A percentile compares a stretch with the other conserved stretches of the same genome.
Conservation (phyloP, 2,329 filamentous ascomycete genomes). For the Pseudogymnoascus sp. region DNA sequence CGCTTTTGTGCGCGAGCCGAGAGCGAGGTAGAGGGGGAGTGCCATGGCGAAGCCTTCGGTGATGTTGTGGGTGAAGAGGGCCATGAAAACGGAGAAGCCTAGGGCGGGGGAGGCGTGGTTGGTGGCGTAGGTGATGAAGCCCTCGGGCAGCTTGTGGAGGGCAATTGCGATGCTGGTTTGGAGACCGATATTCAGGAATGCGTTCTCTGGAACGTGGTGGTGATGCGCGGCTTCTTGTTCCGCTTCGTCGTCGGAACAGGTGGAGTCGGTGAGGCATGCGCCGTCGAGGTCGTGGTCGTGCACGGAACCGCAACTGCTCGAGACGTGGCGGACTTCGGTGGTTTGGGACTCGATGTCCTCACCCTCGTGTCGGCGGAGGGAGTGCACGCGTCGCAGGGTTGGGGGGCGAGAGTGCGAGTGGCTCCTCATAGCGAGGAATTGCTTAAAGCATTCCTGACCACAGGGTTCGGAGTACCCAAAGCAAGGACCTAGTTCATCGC, state of each 20-base stretch:
- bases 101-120: slow-evolving; percentile 90
- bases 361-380: slow-evolving; percentile 9
- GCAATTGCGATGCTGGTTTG: slow-evolving; percentile 94
- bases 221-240: slow-evolving; percentile 51
- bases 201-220: slow-evolving; percentile 91
- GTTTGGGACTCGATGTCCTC: neutral
- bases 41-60: slow-evolving; percentile 95
- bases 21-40: slow-evolving; percentile 83
- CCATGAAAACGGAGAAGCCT: slow-evolving; percentile 88
- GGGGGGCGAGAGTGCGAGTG: slow-evolving; percentile 13
- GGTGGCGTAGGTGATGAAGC: slow-evolving; percentile 87
- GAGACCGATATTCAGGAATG: slow-evolving; percentile 88
- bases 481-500: slow-evolving; percentile 53
- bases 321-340: neutral
- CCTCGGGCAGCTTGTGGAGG: slow-evolving; percentile 87
- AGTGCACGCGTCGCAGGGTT: neutral
- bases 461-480: slow-evolving; percentile 60
- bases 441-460: slow-evolving; percentile 59
- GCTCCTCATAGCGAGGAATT: slow-evolving; percentile 36
- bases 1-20: slow-evolving; percentile 70
- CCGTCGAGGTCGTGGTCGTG: slow-evolving; percentile 12
- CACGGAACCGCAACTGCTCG: neutral
- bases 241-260: slow-evolving; percentile 19
- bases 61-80: slow-evolving; percentile 96
- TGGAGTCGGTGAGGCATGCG: slow-evolving; percentile 13